These are phyloP conservation scores for Sarocladiaceae sp. DNA, from an alignment of 2,329 filamentous ascomycete species.

Conservation along the genomic window DNA sequence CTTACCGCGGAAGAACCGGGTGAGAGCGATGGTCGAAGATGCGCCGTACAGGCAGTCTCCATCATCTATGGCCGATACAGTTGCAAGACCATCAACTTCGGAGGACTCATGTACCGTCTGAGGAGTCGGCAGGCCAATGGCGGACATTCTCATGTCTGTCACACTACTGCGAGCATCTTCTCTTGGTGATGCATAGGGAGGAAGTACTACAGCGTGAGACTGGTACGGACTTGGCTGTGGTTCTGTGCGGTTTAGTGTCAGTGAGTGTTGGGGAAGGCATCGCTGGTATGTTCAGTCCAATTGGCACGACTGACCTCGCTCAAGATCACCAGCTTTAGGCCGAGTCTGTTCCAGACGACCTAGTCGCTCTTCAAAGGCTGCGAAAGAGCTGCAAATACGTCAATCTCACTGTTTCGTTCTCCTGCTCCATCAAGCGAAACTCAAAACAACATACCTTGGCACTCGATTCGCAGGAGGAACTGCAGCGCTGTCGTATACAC, in stretches of 20 bases:
- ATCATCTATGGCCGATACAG: not conserved
- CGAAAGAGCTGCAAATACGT: not conserved
- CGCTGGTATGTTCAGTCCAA: not conserved
- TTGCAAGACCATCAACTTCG: conserved; percentile 2
- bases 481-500: not conserved
- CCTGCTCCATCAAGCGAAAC: too few species aligned
- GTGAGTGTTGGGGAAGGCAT: not conserved
- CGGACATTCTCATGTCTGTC: not conserved
- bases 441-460: not conserved
- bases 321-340: not conserved
- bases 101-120: conserved; percentile 1
- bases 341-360: conserved; percentile 2
- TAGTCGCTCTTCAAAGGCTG: conserved; percentile 1
- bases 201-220: not conserved
- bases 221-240: not conserved
- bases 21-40: conserved; percentile 1
- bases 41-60: conserved; percentile 5
- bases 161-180: not conserved
- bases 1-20: conserved; percentile 6
- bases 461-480: not conserved
- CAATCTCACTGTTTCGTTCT: too few species aligned
- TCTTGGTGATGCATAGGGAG: not conserved
- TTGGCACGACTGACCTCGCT: not conserved
- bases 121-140: not conserved
- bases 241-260: not conserved